Conservation (phyloP, 73 alveolate genomes). For the Paramecium octaurelia region DNA sequence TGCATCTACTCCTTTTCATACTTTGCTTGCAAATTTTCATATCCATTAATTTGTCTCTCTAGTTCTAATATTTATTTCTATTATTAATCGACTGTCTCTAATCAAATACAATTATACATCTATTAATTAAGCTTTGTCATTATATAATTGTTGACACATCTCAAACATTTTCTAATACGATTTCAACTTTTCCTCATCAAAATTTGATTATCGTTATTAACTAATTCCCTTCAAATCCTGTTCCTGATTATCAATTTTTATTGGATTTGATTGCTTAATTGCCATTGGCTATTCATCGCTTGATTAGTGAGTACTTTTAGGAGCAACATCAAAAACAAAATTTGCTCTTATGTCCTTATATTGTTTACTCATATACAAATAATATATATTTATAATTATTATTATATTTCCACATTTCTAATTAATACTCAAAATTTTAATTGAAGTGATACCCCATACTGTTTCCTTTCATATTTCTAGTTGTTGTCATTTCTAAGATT, state of each 20-base stretch:
- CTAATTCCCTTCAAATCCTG: not conserved
- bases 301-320: not conserved
- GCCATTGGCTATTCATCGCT: not conserved
- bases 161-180: slow-evolving; percentile 34
- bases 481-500: not conserved
- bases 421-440: not conserved
- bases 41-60: not conserved
- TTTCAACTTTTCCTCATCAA: not conserved
- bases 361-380: not conserved
- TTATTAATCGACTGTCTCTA: not conserved
- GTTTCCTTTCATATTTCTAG: not conserved
- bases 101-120: not conserved
- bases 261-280: not conserved
- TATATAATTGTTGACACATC: not conserved
- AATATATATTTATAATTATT: not conserved
- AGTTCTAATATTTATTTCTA: not conserved
- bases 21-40: not conserved
- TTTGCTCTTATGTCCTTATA: slow-evolving; percentile 2
- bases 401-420: not conserved
- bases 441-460: too few species aligned
- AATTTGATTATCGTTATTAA: not conserved
- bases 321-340: not conserved
- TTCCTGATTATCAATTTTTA: not conserved
- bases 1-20: not conserved
- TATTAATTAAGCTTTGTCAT: not conserved